phyloP scores from a whole-genome alignment of 164 flowering plant species.

The Vitis rupestris region DNA sequence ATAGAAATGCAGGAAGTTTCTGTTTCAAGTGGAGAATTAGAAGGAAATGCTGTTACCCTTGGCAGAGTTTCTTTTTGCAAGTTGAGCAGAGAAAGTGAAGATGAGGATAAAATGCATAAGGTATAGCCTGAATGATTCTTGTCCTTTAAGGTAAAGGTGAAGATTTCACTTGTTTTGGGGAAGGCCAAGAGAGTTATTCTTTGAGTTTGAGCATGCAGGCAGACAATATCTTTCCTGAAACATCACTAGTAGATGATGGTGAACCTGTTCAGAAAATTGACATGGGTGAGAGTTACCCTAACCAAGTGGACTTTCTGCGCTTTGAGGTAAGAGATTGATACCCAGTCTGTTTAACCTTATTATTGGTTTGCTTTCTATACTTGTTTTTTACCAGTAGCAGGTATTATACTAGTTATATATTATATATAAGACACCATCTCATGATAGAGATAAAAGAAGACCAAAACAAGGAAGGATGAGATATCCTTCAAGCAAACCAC shows the following conservation, averaged over 20 bases:
- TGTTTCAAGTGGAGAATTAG: constrained; percentile 3
- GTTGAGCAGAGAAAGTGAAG: constrained; percentile 4
- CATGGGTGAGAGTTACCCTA: constrained; percentile 17
- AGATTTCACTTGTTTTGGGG: background rate
- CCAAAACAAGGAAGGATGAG: too few relatives aligned
- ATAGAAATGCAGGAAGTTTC: constrained; percentile 8
- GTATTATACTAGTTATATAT: too few relatives aligned
- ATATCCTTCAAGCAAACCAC: too few relatives aligned
- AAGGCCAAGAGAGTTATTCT: background rate
- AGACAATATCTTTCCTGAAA: background rate
- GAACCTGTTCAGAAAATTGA: constrained; percentile 20
- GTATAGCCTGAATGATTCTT: constrained; percentile 9
- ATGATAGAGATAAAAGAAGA: too few relatives aligned
- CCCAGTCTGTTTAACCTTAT: background rate
- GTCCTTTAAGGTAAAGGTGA: background rate
- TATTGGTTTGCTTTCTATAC: background rate
- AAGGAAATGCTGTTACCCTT: constrained; percentile 11
- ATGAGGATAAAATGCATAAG: background rate
- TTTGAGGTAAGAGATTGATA: constrained; percentile 44
- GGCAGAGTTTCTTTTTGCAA: constrained; percentile 7
- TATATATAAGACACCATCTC: too few relatives aligned
- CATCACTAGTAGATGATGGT: constrained; percentile 11
- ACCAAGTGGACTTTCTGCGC: constrained; percentile 35
- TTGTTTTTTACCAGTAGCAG: too few relatives aligned
- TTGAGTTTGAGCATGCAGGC: constrained; percentile 16